A percentile compares a stretch with the other conserved stretches of the same genome.
Evolutionary conservation across 2,329 filamentous ascomycete genomes (phyloP).

Genomic region (Ceratocystis alfenasii): DNA sequence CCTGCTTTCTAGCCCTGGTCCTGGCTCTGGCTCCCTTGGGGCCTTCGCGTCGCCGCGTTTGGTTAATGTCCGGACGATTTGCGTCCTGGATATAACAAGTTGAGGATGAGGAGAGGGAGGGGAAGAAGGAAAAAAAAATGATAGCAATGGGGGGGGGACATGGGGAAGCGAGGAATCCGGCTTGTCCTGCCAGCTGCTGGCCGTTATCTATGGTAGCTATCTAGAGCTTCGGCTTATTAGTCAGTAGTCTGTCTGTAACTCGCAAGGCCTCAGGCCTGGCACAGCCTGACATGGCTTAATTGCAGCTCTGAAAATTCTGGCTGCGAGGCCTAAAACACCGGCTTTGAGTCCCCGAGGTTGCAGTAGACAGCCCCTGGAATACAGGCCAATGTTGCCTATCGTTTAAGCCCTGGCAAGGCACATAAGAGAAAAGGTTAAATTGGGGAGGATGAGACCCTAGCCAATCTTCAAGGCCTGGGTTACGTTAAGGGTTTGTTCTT

Average conservation of each 20-base stretch:
- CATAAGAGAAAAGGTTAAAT: neutral
- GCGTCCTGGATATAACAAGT: neutral
- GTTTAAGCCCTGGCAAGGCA: neutral
- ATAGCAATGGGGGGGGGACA: neutral
- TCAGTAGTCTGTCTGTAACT: neutral
- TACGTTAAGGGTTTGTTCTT: neutral
- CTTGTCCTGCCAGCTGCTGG: neutral
- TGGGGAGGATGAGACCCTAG: neutral
- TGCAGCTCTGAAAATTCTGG: neutral
- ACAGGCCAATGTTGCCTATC: neutral
- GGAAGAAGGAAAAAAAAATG: neutral
- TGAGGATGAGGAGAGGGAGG: neutral
- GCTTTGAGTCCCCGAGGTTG: neutral
- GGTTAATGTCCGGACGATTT: conserved; percentile 10
- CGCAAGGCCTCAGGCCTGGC: neutral
- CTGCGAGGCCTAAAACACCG: neutral
- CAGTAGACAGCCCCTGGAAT: neutral
- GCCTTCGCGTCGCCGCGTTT: neutral
- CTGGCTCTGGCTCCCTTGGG: neutral
- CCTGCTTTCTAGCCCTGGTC: neutral
- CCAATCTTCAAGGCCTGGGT: neutral
- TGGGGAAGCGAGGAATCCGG: neutral
- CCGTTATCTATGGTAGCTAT: no score
- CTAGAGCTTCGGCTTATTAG: neutral
- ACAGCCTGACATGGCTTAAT: neutral